These are phyloP conservation scores for Erodium trifolium DNA, from an alignment of 441 rosid species.

Conservation along the genomic window DNA sequence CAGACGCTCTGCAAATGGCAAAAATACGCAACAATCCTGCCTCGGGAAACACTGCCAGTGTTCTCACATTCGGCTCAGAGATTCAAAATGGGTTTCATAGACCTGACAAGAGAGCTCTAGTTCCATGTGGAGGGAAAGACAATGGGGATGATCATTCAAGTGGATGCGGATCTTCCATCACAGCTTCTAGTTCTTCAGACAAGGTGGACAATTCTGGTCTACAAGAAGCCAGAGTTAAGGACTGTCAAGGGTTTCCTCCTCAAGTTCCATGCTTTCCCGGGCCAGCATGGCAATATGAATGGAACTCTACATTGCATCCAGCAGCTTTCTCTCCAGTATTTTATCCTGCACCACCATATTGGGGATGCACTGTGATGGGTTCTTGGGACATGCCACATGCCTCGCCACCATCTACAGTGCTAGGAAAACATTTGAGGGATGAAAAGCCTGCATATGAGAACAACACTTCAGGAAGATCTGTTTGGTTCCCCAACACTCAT, in stretches of 20 bases:
- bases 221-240: background rate
- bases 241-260: background rate
- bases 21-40: slow-evolving; percentile 35
- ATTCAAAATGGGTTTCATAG: slow-evolving; percentile 8
- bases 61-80: slow-evolving; percentile 1
- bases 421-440: slow-evolving; percentile 44
- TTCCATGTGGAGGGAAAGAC: slow-evolving; percentile 6
- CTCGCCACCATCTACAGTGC: slow-evolving; percentile 16
- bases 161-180: slow-evolving; percentile 18
- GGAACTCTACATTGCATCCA: slow-evolving; percentile 2
- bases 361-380: slow-evolving; percentile 1
- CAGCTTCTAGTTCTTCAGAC: slow-evolving; percentile 24
- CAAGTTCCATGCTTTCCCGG: slow-evolving; percentile 4
- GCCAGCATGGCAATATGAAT: background rate
- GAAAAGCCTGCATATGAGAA: slow-evolving; percentile 11
- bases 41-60: slow-evolving; percentile 14
- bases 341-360: background rate
- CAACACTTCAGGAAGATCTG: slow-evolving; percentile 21
- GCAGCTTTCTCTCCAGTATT: slow-evolving; percentile 17
- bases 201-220: background rate
- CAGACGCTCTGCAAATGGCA: slow-evolving; percentile 49
- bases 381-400: slow-evolving; percentile 18
- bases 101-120: background rate
- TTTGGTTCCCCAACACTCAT: slow-evolving; percentile 19
- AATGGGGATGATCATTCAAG: slow-evolving; percentile 1